Evolutionary conservation across 2,329 filamentous ascomycete species (phyloP), one percentile per base, ranked within the genome.

Genomic region (Paraphaeosphaeria minitans): DNA sequence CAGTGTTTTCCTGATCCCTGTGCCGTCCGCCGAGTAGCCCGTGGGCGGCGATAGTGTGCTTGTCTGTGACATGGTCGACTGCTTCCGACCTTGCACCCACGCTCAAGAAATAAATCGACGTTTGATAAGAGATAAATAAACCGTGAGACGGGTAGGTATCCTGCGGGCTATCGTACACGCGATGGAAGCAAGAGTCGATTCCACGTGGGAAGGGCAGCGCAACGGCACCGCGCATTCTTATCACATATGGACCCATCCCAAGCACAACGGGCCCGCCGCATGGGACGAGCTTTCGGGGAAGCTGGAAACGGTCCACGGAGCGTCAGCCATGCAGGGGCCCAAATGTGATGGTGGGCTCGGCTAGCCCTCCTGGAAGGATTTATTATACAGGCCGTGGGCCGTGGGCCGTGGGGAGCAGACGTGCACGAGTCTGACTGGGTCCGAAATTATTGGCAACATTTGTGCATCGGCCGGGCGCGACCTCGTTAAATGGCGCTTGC

Each of bases 211-310:
- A 37, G 41, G 51, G 51, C 39, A 45, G 19, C 41, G 51, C 39
- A 53, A 53, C 56, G 56, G 50, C 41, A 57, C 39, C 8, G n/a
- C 39, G 19, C 45, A 22, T 43, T 58, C 56, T 58, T 58, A 58
- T 53, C 55, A 48, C 46, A 47, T 29, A 47, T 29, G 35, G 50
- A 54, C 55, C 55, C 55, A 48, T 51, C 50, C 39, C 39, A 35
- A 29, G 35, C 10, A 45, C 51, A 46, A 41, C 29, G 55, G 39
- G 35, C 55, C 55, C 55, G 16, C 16, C 31, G 50, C 42, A 29
- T 45, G 49, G 54, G 58, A 47, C 48, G 50, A 49, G 53, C 42
- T 29, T 42, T 60, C 55, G 53, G 55, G 53, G 58, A 60, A 60
- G 57, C 53, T 56, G 51, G 50, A 54, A 54, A 50, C 42, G 56